A percentile compares a stretch with the other conserved stretches of the same genome.
phyloP scores from a whole-genome alignment of 345 rosid genomes.

The Adansonia digitata region DNA sequence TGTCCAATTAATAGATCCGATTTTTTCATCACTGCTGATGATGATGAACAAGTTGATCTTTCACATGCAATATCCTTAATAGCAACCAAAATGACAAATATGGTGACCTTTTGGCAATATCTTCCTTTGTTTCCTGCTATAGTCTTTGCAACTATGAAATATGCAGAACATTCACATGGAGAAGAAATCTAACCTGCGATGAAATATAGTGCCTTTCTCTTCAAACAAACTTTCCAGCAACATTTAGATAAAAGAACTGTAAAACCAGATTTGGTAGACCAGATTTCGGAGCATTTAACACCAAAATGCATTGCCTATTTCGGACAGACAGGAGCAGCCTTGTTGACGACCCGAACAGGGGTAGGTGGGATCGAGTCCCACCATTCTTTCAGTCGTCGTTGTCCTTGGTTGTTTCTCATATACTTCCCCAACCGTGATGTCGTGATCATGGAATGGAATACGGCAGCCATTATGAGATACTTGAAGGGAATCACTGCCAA shows the following conservation, averaged over 20 bases:
- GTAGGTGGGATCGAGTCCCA: slow-evolving; percentile 83
- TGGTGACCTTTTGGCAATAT: background rate
- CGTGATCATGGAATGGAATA: slow-evolving; percentile 30
- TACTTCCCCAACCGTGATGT: slow-evolving; percentile 47
- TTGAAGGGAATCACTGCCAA: slow-evolving; percentile 57
- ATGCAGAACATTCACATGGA: background rate
- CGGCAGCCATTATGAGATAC: slow-evolving; percentile 37
- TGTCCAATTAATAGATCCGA: no score
- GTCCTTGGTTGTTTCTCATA: slow-evolving; percentile 42
- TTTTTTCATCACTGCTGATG: no score
- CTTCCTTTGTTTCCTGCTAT: background rate
- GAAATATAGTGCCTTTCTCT: background rate
- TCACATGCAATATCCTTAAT: no score
- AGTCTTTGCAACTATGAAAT: background rate
- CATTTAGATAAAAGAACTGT: background rate
- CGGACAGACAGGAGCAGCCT: background rate
- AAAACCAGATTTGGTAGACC: background rate
- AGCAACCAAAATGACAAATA: background rate
- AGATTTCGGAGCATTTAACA: background rate
- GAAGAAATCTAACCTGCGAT: background rate
- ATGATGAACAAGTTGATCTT: no score
- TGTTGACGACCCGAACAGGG: slow-evolving; percentile 47
- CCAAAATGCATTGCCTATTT: background rate
- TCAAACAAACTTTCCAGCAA: background rate
- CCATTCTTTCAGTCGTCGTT: slow-evolving; percentile 75